A percentile compares a stretch with the other conserved stretches of the same genome.
phyloP scores from a whole-genome alignment of 1,139 yeast species.

The Nadsonia starkeyi-henricii region DNA sequence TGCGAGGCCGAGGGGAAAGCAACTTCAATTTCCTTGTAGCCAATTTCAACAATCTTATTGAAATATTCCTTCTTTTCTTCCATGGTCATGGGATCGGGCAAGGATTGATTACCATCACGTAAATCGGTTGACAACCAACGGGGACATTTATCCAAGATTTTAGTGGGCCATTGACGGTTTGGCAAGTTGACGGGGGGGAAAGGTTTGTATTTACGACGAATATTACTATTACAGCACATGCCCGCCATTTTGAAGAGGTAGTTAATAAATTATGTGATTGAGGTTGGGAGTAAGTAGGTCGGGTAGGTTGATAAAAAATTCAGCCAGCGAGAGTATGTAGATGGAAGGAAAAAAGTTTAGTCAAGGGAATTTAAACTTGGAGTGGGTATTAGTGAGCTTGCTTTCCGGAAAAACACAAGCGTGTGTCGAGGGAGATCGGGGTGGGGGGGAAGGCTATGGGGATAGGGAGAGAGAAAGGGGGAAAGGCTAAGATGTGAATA shows the following conservation, averaged over 20 bases:
- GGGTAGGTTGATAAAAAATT: not conserved
- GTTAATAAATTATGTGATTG: not conserved
- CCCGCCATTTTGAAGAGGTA: slow-evolving; percentile 8
- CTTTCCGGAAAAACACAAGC: no score
- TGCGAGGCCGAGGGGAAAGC: slow-evolving; percentile 95
- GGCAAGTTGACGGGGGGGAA: slow-evolving; percentile 56
- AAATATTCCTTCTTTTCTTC: slow-evolving; percentile 83
- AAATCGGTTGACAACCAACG: slow-evolving; percentile 94
- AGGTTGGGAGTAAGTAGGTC: not conserved
- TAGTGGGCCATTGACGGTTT: slow-evolving; percentile 79
- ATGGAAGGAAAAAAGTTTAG: no score
- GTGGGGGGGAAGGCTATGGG: no score
- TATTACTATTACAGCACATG: not conserved
- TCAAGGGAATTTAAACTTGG: no score
- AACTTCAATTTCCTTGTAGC: slow-evolving; percentile 94
- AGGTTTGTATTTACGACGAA: slow-evolving; percentile 46
- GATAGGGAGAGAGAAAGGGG: no score
- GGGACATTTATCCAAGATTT: slow-evolving; percentile 65
- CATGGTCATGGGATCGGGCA: slow-evolving; percentile 93
- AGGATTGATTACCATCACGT: slow-evolving; percentile 93
- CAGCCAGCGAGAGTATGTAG: not conserved
- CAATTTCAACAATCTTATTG: slow-evolving; percentile 71
- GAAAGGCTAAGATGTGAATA: no score
- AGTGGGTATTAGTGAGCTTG: no score
- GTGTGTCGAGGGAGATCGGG: no score